phyloP scores from a whole-genome alignment of 2,329 filamentous ascomycete species.

The Hypoxylon rubiginosum region DNA sequence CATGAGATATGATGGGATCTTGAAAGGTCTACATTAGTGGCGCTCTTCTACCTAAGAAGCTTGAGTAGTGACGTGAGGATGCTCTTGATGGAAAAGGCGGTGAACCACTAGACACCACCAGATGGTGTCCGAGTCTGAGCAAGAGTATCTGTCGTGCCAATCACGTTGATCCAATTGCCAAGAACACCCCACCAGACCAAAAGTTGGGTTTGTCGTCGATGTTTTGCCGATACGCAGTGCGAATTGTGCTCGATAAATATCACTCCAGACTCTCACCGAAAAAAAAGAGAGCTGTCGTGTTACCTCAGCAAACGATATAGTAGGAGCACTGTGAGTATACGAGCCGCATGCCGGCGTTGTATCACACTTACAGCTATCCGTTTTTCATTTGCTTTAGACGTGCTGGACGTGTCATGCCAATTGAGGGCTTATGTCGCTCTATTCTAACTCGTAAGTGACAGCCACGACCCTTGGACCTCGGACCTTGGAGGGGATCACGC shows the following conservation, averaged over 20 bases:
- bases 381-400: slow-evolving; percentile 16
- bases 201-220: slow-evolving; percentile 21
- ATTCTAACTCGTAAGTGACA: slow-evolving; percentile 11
- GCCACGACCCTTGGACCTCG: slow-evolving; percentile 11
- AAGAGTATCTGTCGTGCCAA: slow-evolving; percentile 25
- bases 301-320: slow-evolving; percentile 18
- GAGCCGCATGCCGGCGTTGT: slow-evolving; percentile 30
- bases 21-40: slow-evolving; percentile 28
- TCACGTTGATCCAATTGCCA: slow-evolving; percentile 28
- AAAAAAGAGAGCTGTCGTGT: slow-evolving; percentile 22
- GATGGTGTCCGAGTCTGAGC: slow-evolving; percentile 19
- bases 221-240: slow-evolving; percentile 24
- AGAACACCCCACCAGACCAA: slow-evolving; percentile 28
- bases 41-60: slow-evolving; percentile 30
- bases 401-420: neutral
- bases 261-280: slow-evolving; percentile 42
- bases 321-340: slow-evolving; percentile 26
- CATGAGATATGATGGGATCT: slow-evolving; percentile 18
- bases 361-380: slow-evolving; percentile 19
- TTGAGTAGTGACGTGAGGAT: slow-evolving; percentile 36
- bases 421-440: slow-evolving; percentile 18
- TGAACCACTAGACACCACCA: slow-evolving; percentile 21
- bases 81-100: slow-evolving; percentile 30
- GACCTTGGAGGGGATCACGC: slow-evolving; percentile 41
- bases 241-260: slow-evolving; percentile 33